Conservation (phyloP, 78 protist genomes). For the Carpediemonas membranifera region DNA sequence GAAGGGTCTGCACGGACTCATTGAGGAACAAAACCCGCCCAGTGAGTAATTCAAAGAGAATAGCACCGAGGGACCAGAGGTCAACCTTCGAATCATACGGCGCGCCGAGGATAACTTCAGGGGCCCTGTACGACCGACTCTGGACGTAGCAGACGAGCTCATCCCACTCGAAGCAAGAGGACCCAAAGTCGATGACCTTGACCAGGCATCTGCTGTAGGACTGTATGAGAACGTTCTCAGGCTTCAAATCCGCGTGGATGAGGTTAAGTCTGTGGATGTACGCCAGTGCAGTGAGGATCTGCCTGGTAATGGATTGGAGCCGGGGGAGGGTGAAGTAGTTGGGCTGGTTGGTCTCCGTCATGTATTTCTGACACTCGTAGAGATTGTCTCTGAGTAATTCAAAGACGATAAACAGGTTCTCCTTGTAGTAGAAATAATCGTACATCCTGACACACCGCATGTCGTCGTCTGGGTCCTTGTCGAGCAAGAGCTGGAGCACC, state of each 20-base stretch:
- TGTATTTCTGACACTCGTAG: constrained; percentile 46
- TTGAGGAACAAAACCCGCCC: constrained; percentile 54
- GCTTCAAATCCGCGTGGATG: constrained; percentile 72
- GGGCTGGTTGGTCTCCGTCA: not conserved
- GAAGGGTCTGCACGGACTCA: constrained; percentile 22
- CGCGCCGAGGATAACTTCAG: constrained; percentile 37
- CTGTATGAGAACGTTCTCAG: constrained; percentile 59
- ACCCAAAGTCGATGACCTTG: constrained; percentile 64
- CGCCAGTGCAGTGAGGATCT: not conserved
- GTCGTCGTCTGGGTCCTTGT: constrained; percentile 28
- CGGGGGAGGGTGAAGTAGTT: constrained; percentile 48
- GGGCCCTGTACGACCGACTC: constrained; percentile 61
- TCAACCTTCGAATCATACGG: constrained; percentile 35
- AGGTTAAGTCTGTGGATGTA: constrained; percentile 36
- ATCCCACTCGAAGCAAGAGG: constrained; percentile 43
- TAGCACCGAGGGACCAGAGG: constrained; percentile 60
- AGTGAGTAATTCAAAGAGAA: constrained; percentile 54
- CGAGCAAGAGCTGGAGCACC: constrained; percentile 33
- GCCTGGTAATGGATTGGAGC: constrained; percentile 44
- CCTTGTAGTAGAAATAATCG: constrained; percentile 64
- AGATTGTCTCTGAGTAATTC: constrained; percentile 61
- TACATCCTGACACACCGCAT: constrained; percentile 25
- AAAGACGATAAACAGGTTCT: constrained; percentile 60
- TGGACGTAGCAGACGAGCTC: constrained; percentile 49
- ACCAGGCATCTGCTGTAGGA: constrained; percentile 27